A percentile compares a stretch with the other conserved stretches of the same genome.
phyloP scores from a whole-genome alignment of 108 stramenopile genomes.

The Nannochloropsis granulata region DNA sequence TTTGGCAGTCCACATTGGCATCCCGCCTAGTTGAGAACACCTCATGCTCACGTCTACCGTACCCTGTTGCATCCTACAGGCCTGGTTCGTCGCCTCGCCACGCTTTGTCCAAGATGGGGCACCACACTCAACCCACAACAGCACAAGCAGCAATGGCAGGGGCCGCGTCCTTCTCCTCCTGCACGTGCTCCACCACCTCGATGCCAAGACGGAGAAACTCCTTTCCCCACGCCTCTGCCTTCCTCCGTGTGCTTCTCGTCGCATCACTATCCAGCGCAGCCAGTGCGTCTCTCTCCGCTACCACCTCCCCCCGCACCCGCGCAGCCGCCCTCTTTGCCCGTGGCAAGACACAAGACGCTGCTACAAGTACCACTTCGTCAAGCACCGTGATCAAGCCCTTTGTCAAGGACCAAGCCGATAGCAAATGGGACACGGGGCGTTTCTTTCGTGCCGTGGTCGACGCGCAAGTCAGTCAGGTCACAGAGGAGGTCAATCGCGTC shows the following conservation, averaged over 20 bases:
- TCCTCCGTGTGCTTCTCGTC: not conserved
- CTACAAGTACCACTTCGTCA: not conserved
- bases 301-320: not conserved
- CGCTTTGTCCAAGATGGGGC: no score
- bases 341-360: not conserved
- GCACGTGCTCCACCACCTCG: no score
- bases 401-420: not conserved
- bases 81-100: no score
- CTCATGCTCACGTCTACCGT: no score
- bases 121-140: no score
- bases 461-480: not conserved
- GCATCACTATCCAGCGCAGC: not conserved
- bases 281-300: not conserved
- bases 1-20: not conserved
- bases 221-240: not conserved
- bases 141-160: no score
- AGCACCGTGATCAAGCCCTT: not conserved
- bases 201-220: no score
- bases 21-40: no score
- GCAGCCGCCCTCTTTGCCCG: not conserved
- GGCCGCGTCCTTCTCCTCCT: no score
- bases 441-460: not conserved
- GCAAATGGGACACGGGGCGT: not conserved
- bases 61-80: no score
- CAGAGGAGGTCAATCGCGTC: not conserved